phyloP scores from a whole-genome alignment of 495 filamentous ascomycete genomes.

The Trichoderma erinaceum region DNA sequence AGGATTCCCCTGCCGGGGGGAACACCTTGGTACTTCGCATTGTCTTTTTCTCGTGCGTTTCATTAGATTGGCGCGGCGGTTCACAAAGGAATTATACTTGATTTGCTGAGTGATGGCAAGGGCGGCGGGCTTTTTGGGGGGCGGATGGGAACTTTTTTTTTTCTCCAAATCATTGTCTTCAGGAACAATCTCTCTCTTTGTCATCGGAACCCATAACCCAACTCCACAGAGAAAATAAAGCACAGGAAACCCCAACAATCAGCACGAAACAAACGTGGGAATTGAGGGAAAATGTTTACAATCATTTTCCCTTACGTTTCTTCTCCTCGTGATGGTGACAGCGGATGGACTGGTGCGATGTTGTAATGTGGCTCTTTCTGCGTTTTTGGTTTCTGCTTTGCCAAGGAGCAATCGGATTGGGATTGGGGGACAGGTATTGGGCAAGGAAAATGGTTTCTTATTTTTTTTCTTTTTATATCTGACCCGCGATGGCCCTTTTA shows the following conservation, averaged over 20 bases:
- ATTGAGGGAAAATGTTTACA: not conserved
- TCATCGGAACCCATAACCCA: conserved; percentile 16
- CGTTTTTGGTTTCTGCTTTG: not conserved
- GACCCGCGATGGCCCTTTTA: conserved; percentile 1
- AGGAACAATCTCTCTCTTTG: conserved; percentile 7
- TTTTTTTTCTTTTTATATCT: not conserved
- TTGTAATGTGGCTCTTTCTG: conserved; percentile 10
- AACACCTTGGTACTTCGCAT: conserved; percentile 10
- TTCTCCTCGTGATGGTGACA: conserved; percentile 7
- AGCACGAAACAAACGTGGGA: not conserved
- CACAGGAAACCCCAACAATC: conserved; percentile 14
- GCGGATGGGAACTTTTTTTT: conserved; percentile 9
- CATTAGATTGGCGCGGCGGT: conserved; percentile 20
- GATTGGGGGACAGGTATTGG: not conserved
- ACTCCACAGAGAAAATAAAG: conserved; percentile 16
- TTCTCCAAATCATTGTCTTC: conserved; percentile 9
- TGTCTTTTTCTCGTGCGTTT: conserved; percentile 16
- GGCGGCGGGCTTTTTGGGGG: conserved; percentile 11
- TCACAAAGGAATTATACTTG: conserved; percentile 16
- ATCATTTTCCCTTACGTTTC: not conserved
- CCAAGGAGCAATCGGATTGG: not conserved
- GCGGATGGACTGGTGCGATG: not conserved
- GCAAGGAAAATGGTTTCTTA: not conserved
- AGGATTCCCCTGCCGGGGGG: not conserved
- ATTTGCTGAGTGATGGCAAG: conserved; percentile 18